These are phyloP conservation scores for Ogataea haglerorum DNA, from an alignment of 805 yeast species.

Conservation along the genomic window DNA sequence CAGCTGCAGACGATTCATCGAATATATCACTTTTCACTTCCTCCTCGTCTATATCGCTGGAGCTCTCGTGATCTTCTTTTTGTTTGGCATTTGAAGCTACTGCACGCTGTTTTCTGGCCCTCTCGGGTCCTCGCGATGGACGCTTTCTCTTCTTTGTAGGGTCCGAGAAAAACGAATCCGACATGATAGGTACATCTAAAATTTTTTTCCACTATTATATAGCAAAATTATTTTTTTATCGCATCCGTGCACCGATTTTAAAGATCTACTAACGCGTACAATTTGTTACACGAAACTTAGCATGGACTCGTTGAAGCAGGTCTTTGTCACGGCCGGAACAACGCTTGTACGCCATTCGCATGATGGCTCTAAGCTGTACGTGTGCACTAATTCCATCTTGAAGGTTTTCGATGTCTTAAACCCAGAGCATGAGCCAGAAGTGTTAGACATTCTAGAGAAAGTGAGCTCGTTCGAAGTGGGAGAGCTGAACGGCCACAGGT, in stretches of 20 bases:
- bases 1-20: slow-evolving; percentile 24
- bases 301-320: slow-evolving; percentile 29
- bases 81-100: slow-evolving; percentile 3
- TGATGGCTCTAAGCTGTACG: slow-evolving; percentile 37
- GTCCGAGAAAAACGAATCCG: slow-evolving; percentile 61
- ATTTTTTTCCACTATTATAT: slow-evolving; percentile 7
- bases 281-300: slow-evolving; percentile 4
- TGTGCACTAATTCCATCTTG: slow-evolving; percentile 54
- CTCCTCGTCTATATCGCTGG: slow-evolving; percentile 37
- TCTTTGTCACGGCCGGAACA: slow-evolving; percentile 30
- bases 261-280: slow-evolving; percentile 7
- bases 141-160: slow-evolving; percentile 45
- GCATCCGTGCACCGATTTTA: slow-evolving; percentile 9
- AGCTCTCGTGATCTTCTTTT: slow-evolving; percentile 14
- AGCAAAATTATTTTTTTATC: slow-evolving; percentile 2
- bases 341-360: slow-evolving; percentile 23
- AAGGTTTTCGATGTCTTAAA: slow-evolving; percentile 47
- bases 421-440: slow-evolving; percentile 58
- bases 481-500: slow-evolving; percentile 17
- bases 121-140: slow-evolving; percentile 18
- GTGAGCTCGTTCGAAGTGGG: slow-evolving; percentile 40
- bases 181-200: slow-evolving; percentile 16
- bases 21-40: slow-evolving; percentile 33
- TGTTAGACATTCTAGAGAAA: slow-evolving; percentile 48
- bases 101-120: slow-evolving; percentile 19